Conservation (phyloP, 441 rosid species). For the Croton laevigatus region DNA sequence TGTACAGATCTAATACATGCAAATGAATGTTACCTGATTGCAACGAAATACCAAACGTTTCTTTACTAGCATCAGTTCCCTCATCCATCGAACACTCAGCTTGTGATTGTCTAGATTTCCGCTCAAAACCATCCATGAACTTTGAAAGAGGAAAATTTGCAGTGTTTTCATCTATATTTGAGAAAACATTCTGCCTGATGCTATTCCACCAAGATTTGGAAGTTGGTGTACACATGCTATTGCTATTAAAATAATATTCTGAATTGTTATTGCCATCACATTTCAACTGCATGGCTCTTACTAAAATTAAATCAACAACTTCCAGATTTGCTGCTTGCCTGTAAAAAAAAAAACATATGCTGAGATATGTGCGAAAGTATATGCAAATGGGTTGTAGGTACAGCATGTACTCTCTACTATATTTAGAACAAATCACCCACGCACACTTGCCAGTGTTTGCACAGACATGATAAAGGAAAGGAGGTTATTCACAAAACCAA, state of each 20-base stretch:
- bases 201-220: conserved; percentile 39
- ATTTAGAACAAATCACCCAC: too few species aligned
- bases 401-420: too few species aligned
- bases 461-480: too few species aligned
- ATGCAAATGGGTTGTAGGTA: too few species aligned
- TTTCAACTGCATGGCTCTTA: conserved; percentile 26
- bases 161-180: conserved; percentile 18
- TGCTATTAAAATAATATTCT: conserved; percentile 15
- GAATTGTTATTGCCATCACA: conserved; percentile 14
- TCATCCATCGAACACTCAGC: conserved; percentile 10
- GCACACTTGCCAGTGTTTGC: too few species aligned
- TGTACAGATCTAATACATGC: not conserved
- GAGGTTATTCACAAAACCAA: too few species aligned
- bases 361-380: too few species aligned
- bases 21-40: conserved; percentile 34
- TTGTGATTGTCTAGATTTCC: conserved; percentile 19
- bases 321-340: not conserved
- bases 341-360: too few species aligned
- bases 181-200: conserved; percentile 14
- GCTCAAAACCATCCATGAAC: conserved; percentile 16
- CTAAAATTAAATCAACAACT: conserved; percentile 11
- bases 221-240: conserved; percentile 9
- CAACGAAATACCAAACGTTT: conserved; percentile 16
- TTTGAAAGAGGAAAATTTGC: conserved; percentile 12
- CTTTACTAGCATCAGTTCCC: conserved; percentile 19